Evolutionary conservation across 2,329 filamentous ascomycete species (phyloP), one percentile per base, ranked within the genome.

Genomic region (Aspergillus intermedius): DNA sequence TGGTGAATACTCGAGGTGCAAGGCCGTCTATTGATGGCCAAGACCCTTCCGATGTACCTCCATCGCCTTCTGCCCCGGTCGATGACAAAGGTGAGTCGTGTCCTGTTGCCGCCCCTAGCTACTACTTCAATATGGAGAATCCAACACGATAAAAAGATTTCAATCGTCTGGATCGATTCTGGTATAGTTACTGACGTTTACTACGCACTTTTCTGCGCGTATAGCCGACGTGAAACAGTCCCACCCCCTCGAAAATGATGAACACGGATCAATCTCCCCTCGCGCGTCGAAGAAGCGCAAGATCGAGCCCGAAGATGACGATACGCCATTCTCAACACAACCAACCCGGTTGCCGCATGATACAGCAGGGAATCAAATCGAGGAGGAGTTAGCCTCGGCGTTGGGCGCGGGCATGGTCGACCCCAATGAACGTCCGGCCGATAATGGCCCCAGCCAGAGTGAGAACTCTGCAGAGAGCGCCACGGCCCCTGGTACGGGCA

Each of bases 201-300:
- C 25, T 30, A 30, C 44, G 8, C 25, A 45, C 35, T 19, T 17
- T 25, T 40, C 10, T 30, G 12, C 10, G 10, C 4, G 37, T 40
- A 21, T 34, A 58, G 58, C 52, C 49, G 54, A 60, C 19, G 57
- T 65, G 47, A 70, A 70, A 45, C 28, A 57, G 25, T 56, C 58
- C 7, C 68, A 65, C 49, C 54, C 60, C 4, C 50, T 63, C 25
- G 66, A 70, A 13, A 60, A 67, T 28, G 63, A 66, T 32, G 15
- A 40, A 40, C 15, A 40, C 37, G 60, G 59, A 2, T 57, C 65
- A 44, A 45, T 52, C 6, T 64, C 67, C 12, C 60, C 66, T 15
- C 66, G 63, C 28, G 64, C 63, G 13, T 58, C 67, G 32, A 73
- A 73, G 58, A 72, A 68, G 52, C 67, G 66, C 21, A 68, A 69